Conservation (phyloP, 164 flowering plant genomes). For the Kalanchoe fedtschenkoi region DNA sequence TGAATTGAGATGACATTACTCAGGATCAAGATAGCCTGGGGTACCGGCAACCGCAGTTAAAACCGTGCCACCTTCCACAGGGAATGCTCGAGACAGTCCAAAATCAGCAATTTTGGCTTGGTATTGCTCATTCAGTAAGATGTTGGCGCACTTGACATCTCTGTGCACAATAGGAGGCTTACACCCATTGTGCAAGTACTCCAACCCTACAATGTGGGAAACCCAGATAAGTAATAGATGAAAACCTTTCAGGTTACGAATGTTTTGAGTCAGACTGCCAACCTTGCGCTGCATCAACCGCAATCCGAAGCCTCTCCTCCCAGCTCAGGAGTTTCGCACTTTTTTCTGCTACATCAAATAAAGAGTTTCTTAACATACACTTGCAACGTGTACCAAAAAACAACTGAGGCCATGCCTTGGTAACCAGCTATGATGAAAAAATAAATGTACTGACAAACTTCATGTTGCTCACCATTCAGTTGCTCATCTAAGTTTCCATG, state of each 20-base stretch:
- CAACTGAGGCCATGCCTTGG: background rate
- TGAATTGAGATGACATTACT: background rate
- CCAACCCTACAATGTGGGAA: background rate
- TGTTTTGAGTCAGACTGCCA: background rate
- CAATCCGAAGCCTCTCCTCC: background rate
- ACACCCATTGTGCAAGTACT: background rate
- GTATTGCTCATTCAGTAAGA: background rate
- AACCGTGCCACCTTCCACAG: background rate
- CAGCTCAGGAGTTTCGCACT: background rate
- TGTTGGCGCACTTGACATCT: background rate
- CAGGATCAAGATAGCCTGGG: slow-evolving; percentile 1
- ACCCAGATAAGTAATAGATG: background rate
- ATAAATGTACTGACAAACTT: too few species aligned
- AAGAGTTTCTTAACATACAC: background rate
- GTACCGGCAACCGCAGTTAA: background rate
- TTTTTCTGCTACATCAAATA: background rate
- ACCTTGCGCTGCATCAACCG: slow-evolving; percentile 1
- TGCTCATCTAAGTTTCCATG: slow-evolving; percentile 22
- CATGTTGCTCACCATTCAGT: slow-evolving; percentile 6
- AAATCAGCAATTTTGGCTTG: background rate
- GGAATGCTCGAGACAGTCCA: background rate
- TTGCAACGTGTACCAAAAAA: background rate
- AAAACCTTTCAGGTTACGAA: background rate
- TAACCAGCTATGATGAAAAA: background rate
- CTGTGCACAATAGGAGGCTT: background rate